These are phyloP conservation scores for Marasmius oreades DNA, from an alignment of 1,284 basidiomycete species.

Conservation along the genomic window DNA sequence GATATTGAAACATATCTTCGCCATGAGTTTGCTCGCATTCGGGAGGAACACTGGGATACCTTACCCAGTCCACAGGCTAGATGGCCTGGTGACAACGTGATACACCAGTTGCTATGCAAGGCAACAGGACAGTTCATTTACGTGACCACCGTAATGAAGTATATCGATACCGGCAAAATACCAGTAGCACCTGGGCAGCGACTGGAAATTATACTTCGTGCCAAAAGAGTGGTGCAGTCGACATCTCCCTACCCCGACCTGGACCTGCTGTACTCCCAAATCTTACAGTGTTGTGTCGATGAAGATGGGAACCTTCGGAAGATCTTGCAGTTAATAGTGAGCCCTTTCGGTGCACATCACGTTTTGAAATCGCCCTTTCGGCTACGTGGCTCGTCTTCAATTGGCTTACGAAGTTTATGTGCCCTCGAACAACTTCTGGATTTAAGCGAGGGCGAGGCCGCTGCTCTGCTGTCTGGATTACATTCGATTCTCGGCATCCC, in stretches of 20 bases:
- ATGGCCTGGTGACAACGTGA: not conserved
- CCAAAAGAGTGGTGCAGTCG: too few relatives aligned
- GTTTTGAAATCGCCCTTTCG: not conserved
- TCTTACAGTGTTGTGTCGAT: not conserved
- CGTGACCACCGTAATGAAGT: not conserved
- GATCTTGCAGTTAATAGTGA: not conserved
- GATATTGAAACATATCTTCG: not conserved
- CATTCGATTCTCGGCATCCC: not conserved
- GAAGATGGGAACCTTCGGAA: not conserved
- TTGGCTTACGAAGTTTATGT: not conserved
- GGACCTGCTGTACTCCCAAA: not conserved
- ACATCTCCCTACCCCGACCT: not conserved
- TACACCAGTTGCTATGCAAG: not conserved
- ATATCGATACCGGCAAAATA: not conserved
- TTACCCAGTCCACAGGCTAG: not conserved
- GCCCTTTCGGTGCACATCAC: not conserved
- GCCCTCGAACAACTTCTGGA: not conserved
- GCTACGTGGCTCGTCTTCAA: not conserved
- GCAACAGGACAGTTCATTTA: not conserved
- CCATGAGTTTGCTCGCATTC: not conserved
- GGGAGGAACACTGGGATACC: not conserved
- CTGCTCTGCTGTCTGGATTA: not conserved
- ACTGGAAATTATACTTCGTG: not conserved
- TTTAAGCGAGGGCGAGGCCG: not conserved
- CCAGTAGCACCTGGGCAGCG: not conserved